Evolutionary conservation across 345 rosid species (phyloP).

Genomic region (Fremontodendron californicum): DNA sequence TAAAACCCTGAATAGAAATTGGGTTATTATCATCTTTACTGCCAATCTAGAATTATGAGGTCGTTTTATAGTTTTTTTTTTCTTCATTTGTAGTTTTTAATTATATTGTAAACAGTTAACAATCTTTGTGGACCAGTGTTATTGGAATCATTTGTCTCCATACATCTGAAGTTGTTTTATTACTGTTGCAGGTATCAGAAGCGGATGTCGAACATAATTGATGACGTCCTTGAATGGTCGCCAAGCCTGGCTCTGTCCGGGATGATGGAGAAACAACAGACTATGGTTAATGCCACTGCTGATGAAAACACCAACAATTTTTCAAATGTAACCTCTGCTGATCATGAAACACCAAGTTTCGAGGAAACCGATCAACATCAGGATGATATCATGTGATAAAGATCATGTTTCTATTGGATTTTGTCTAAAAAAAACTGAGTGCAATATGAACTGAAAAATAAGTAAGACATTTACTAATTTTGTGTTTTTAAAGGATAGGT

Average conservation of each 20-base stretch:
- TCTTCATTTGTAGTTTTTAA: neutral
- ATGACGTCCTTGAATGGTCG: constrained; percentile 96
- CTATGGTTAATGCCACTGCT: constrained; percentile 46
- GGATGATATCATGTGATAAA: constrained; percentile 24
- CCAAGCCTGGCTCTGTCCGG: constrained; percentile 91
- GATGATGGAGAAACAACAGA: constrained; percentile 96
- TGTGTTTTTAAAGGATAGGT: constrained; percentile 7
- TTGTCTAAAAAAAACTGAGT: constrained; percentile 25
- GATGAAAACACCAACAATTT: constrained; percentile 43
- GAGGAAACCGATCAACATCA: constrained; percentile 31
- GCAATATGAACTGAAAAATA: constrained; percentile 34
- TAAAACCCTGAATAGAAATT: neutral
- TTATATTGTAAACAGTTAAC: neutral
- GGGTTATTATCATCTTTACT: neutral
- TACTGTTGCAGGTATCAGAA: constrained; percentile 76
- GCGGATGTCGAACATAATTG: constrained; percentile 90
- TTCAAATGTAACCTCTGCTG: constrained; percentile 36
- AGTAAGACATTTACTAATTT: neutral
- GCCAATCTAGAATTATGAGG: neutral
- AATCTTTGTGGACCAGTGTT: neutral
- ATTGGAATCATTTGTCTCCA: neutral
- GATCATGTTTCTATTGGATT: constrained; percentile 13
- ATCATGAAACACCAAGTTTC: constrained; percentile 15
- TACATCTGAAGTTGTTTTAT: neutral
- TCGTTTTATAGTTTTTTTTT: neutral